phyloP scores from a whole-genome alignment of 2,329 filamentous ascomycete species.

The Orbilia brochopaga region DNA sequence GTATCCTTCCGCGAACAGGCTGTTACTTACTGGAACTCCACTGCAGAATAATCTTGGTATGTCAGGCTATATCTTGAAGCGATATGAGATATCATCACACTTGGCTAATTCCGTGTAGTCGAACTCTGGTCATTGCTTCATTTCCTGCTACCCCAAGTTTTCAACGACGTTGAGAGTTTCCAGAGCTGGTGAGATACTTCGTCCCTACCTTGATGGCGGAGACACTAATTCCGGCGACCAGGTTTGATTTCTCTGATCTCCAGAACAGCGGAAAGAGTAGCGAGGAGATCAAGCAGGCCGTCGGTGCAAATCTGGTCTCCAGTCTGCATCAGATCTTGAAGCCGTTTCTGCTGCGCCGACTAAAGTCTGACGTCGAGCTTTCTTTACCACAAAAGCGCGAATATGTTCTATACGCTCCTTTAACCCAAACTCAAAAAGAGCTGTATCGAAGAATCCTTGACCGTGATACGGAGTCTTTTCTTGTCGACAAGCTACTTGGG shows the following conservation, averaged over 20 bases:
- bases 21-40: slow-evolving; percentile 93
- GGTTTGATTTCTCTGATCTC: slow-evolving; percentile 85
- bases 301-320: slow-evolving; percentile 77
- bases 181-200: slow-evolving; percentile 74
- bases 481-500: slow-evolving; percentile 52
- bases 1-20: slow-evolving; percentile 85
- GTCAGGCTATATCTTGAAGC: neutral
- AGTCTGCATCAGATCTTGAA: slow-evolving; percentile 94
- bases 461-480: slow-evolving; percentile 67
- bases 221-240: neutral
- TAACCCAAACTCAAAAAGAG: slow-evolving; percentile 88
- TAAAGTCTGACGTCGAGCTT: slow-evolving; percentile 92
- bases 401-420: slow-evolving; percentile 91
- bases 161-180: slow-evolving; percentile 90
- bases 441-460: slow-evolving; percentile 87
- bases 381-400: slow-evolving; percentile 95
- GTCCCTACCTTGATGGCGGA: neutral
- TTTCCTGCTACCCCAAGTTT: slow-evolving; percentile 89
- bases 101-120: slow-evolving; percentile 56
- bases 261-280: slow-evolving; percentile 80
- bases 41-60: slow-evolving; percentile 84
- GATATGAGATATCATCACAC: neutral
- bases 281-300: slow-evolving; percentile 77
- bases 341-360: slow-evolving; percentile 81
- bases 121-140: slow-evolving; percentile 95